Evolutionary conservation across 2,329 filamentous ascomycete species (phyloP), one percentile per base, ranked within the genome.

Genomic region (Clonostachys rhizophaga): DNA sequence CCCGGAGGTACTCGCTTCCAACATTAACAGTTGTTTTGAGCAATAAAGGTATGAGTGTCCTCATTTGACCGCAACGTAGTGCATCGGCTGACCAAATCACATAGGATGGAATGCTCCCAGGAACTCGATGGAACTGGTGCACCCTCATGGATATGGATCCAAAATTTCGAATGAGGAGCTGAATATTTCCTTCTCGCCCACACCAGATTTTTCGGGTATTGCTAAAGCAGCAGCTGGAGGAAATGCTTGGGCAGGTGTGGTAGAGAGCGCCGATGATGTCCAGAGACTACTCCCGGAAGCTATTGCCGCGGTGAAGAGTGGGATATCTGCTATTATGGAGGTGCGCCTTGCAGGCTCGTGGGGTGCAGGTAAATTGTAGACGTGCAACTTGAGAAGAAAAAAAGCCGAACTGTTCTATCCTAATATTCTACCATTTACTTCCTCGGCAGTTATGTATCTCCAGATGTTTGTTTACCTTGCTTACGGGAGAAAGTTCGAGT

Each of bases 81-180:
- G 43, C 18, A 61, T 47, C 18, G 20, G 10, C 8, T 45, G 44
- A 41, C 42, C 34, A 2, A 8, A 6, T 14, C 16, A n/a, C 20
- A 6, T 59, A 66, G 76, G 77, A 37, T 83, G 79, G 79, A 81
- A 84, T 54, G 79, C 80, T 2, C 80, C 81, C 5, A 69, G 79
- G 4, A 71, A 71, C 36, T 83, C 78, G 1, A 61, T 81, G 40
- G 61, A 78, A 3, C 67, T 83, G 13, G 79, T 84, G 1, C 79
- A 83, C 51, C 79, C 80, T 1, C 66, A 82, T 5, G 80, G 79
- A 0, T 58, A 75, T 4, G 79, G 74, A 2, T 74, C 78, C 24
- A 68, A 62, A 54, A 76, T 76, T 1, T 75, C 69, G 14, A 82
- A 82, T 58, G 77, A 81, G 48, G 81, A 83, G 58, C 74, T 83